Base-by-base conservation (phyloP, 2,329 filamentous ascomycete genomes). In the Colletotrichum lindemuthianum region DNA sequence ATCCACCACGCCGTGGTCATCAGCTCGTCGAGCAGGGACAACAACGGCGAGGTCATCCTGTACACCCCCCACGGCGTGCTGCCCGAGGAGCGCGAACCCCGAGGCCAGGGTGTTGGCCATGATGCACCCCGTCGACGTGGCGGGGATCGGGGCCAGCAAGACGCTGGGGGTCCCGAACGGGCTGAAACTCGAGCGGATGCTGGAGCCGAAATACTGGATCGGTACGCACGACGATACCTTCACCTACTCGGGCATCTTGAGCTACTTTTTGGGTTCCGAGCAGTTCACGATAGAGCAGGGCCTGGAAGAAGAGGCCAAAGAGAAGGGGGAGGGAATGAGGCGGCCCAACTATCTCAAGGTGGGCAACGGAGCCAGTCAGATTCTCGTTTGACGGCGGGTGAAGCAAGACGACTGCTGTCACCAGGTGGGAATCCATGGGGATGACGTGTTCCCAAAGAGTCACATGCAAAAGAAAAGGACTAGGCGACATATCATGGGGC, bases 21-120 rank as follows among this genome's bases (percentile, higher is more conserved):
- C 36, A 40, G 37, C 4, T 39, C 37, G 2, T 15, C 40, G 34
- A 15, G 32, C 9, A 10, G 13, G 6, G n/a, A 47, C 4, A 36
- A 33, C 5, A 32, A 59, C 12, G 16, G 36, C 4, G 60, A 64
- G 6, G 39, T 36, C 12, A 39, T 64, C 11, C 9, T 64, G 34
- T 64, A 60, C 15, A 24, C 15, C 8, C 60, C 60, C 36, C 60
- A 64, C n/a, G 60, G 60, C 6, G 36, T 59, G 2, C 47, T 47
- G 1, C 34, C 41, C 49, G 12, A 48, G 11, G 37, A 36, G n/a
- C 9, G 36, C 36, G 7, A 48, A 52, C 9, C 43, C 49, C 36
- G 49, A 37, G 2, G 55, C 43, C 4, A 13, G 13, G 8, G 16
- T 59, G 3, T 8, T 60, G 11, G 56, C 60, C 3, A 48, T 64